Percentiles rank a stretch among this genome's conserved stretches.
Evolutionary conservation across 2,329 filamentous ascomycete species (phyloP).

Genomic region (Aspergillus vadensis): DNA sequence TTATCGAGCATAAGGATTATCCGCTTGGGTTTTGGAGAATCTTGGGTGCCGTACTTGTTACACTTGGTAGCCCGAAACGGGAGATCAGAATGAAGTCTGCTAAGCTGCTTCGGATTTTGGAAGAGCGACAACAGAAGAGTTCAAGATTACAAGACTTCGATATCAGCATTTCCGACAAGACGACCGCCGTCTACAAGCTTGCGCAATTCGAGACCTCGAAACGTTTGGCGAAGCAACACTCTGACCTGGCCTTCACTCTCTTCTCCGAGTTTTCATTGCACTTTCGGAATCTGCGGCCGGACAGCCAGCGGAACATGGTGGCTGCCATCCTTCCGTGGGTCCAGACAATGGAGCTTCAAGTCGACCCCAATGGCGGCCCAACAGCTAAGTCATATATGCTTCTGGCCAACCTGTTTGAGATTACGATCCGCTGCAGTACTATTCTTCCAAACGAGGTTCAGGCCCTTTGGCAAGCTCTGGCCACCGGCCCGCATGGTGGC

Average conservation of each 20-base stretch:
- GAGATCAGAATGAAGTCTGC: constrained; percentile 87
- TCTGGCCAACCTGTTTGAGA: constrained; percentile 90
- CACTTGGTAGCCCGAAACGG: constrained; percentile 86
- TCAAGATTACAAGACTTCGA: constrained; percentile 97
- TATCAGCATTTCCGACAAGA: constrained; percentile 98
- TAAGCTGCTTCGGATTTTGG: constrained; percentile 74
- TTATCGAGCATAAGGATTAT: constrained; percentile 80
- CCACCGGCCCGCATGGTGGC: constrained; percentile 86
- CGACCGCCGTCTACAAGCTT: constrained; percentile 94
- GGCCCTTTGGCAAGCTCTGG: constrained; percentile 93
- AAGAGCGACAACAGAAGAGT: constrained; percentile 78
- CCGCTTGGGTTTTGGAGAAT: constrained; percentile 88
- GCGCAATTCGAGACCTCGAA: constrained; percentile 97
- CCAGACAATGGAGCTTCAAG: constrained; percentile 85
- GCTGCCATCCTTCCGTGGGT: constrained; percentile 96
- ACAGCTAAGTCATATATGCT: constrained; percentile 93
- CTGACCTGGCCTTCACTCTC: constrained; percentile 85
- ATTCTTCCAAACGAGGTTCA: constrained; percentile 95
- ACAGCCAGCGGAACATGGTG: constrained; percentile 88
- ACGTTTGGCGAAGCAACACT: constrained; percentile 81
- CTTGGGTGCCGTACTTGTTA: constrained; percentile 84
- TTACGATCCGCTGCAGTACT: constrained; percentile 88
- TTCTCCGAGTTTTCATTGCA: constrained; percentile 95
- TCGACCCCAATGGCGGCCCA: constrained; percentile 88
- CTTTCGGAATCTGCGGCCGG: constrained; percentile 82